Percentiles rank a stretch among this genome's conserved stretches.
Conservation (phyloP, 768 basidiomycete species). For the Kwoniella heveanensis region DNA sequence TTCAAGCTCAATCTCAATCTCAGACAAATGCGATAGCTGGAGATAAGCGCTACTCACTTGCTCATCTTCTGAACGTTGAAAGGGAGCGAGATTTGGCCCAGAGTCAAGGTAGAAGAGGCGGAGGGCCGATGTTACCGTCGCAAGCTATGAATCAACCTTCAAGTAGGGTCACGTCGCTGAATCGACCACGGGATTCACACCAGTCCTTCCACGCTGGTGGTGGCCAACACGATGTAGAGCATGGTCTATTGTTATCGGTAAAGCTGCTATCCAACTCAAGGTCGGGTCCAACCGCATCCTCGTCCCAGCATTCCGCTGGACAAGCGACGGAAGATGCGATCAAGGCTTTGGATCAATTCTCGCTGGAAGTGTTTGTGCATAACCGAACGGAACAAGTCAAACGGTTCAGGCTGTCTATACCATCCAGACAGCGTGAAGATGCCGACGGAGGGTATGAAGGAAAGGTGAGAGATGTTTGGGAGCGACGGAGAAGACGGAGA, state of each 20-base stretch:
- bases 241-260: conserved; percentile 48
- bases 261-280: conserved; percentile 28
- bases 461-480: conserved; percentile 20
- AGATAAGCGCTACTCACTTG: conserved; percentile 49
- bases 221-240: conserved; percentile 32
- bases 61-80: conserved; percentile 34
- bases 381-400: conserved; percentile 48
- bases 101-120: conserved; percentile 8
- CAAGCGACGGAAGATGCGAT: conserved; percentile 14
- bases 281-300: no score
- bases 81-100: conserved; percentile 4
- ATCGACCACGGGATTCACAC: neutral
- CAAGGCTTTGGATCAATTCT: conserved; percentile 45
- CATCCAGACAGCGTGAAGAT: conserved; percentile 21
- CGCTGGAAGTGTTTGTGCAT: conserved; percentile 53
- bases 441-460: conserved; percentile 8
- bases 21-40: conserved; percentile 43
- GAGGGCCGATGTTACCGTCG: conserved; percentile 37
- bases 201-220: neutral
- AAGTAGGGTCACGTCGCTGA: neutral
- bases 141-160: conserved; percentile 28
- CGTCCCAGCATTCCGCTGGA: no score
- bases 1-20: neutral
- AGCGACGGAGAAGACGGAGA: conserved; percentile 9
- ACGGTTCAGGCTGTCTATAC: conserved; percentile 47